Percentiles rank a stretch among this genome's conserved stretches.
These are phyloP conservation scores for Endotrypanum monterogeii DNA, from an alignment of 208 protist genomes.

Conservation along the genomic window DNA sequence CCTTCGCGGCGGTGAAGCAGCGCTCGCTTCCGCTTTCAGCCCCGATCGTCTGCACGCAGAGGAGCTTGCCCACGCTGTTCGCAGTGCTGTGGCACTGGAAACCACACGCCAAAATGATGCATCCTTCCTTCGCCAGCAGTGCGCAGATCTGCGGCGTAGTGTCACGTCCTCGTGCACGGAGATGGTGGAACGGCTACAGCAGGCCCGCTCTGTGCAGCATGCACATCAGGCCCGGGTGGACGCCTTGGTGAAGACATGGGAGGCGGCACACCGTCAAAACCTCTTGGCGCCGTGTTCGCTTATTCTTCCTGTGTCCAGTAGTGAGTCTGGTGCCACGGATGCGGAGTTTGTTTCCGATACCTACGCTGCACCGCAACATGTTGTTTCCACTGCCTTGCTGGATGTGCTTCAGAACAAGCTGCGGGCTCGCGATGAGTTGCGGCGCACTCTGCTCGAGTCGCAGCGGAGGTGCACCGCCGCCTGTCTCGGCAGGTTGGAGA, in stretches of 20 bases:
- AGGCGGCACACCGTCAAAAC: constrained; percentile 57
- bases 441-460: constrained; percentile 13
- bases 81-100: constrained; percentile 17
- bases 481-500: constrained; percentile 31
- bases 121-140: constrained; percentile 23
- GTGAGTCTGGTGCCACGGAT: constrained; percentile 3
- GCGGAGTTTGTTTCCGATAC: constrained; percentile 25
- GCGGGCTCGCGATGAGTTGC: constrained; percentile 26
- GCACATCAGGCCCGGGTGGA: constrained; percentile 51
- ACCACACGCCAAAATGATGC: constrained; percentile 28
- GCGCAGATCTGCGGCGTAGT: constrained; percentile 30
- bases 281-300: constrained; percentile 44
- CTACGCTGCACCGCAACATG: constrained; percentile 38
- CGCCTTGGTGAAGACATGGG: constrained; percentile 49
- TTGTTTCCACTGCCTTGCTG: constrained; percentile 34
- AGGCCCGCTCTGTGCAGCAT: constrained; percentile 47
- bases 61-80: constrained; percentile 42
- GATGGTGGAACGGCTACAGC: constrained; percentile 41
- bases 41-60: constrained; percentile 37
- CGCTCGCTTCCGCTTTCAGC: neutral
- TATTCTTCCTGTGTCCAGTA: constrained; percentile 23
- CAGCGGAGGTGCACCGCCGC: constrained; percentile 32
- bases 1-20: constrained; percentile 18
- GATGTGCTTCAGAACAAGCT: constrained; percentile 38
- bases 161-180: constrained; percentile 32